phyloP scores from a whole-genome alignment of 345 rosid genomes.

The Rubroshorea leprosula region DNA sequence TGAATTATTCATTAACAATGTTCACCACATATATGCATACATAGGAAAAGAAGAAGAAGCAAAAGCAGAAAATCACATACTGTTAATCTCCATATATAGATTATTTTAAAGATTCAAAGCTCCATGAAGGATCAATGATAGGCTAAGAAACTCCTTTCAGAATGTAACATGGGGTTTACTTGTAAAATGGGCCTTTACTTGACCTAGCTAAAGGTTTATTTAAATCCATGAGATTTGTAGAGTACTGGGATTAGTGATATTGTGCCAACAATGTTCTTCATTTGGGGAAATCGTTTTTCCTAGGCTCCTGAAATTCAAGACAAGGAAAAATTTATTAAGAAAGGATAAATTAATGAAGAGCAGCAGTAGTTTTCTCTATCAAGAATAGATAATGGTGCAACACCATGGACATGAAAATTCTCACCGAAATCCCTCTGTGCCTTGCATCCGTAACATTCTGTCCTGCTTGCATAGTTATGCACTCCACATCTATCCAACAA shows the following conservation, averaged over 20 bases:
- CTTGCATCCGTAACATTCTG: constrained; percentile 82
- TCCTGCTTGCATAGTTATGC: constrained; percentile 91
- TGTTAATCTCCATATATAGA: no score
- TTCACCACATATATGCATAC: no score
- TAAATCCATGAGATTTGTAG: not conserved
- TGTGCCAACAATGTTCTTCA: constrained; percentile 4
- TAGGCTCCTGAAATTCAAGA: constrained; percentile 27
- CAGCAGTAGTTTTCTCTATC: not conserved
- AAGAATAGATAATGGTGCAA: constrained; percentile 1
- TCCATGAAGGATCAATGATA: not conserved
- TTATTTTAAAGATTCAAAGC: no score
- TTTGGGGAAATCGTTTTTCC: constrained; percentile 11
- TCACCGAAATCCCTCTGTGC: constrained; percentile 59
- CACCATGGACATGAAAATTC: not conserved
- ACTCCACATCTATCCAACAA: constrained; percentile 48
- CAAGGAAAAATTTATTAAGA: no score
- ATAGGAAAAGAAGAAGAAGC: no score
- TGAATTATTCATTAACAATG: no score
- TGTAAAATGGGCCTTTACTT: not conserved
- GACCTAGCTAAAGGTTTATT: not conserved
- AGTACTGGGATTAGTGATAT: constrained; percentile 7
- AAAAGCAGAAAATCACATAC: no score
- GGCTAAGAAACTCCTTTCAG: not conserved
- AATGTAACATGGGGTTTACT: not conserved
- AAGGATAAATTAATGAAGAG: no score